These are phyloP conservation scores for Aspergillus chevalieri DNA, from an alignment of 2,329 filamentous ascomycete genomes.

Conservation along the genomic window DNA sequence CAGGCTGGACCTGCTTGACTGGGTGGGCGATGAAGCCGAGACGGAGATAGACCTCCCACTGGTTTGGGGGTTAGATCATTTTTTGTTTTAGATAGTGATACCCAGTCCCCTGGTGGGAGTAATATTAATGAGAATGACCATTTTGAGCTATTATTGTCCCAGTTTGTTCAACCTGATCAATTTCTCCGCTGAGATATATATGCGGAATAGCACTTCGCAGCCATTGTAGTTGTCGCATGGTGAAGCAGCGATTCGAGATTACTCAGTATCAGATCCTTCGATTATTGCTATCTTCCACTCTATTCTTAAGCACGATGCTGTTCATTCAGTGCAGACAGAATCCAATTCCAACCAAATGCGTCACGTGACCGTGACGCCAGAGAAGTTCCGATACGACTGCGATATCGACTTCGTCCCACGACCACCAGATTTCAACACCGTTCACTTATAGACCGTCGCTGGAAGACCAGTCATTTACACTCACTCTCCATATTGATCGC, in stretches of 20 bases:
- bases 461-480: too few species aligned
- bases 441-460: too few species aligned
- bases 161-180: too few species aligned
- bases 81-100: neutral
- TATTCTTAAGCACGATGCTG: neutral
- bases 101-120: neutral
- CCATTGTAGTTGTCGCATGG: too few species aligned
- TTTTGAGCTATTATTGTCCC: neutral
- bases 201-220: too few species aligned
- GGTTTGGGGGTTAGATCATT: neutral
- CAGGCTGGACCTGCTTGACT: slow-evolving; percentile 55
- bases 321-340: too few species aligned
- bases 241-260: too few species aligned
- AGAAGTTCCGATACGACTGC: neutral
- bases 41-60: slow-evolving; percentile 5
- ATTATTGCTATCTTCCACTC: neutral
- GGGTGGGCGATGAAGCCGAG: slow-evolving; percentile 54
- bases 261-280: neutral
- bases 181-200: too few species aligned
- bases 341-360: neutral
- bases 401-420: neutral
- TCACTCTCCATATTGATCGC: neutral
- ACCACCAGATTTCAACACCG: neutral
- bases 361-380: neutral
- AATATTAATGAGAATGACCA: neutral